phyloP scores from a whole-genome alignment of 495 filamentous ascomycete genomes.

The Hapsidospora chrysogenum region DNA sequence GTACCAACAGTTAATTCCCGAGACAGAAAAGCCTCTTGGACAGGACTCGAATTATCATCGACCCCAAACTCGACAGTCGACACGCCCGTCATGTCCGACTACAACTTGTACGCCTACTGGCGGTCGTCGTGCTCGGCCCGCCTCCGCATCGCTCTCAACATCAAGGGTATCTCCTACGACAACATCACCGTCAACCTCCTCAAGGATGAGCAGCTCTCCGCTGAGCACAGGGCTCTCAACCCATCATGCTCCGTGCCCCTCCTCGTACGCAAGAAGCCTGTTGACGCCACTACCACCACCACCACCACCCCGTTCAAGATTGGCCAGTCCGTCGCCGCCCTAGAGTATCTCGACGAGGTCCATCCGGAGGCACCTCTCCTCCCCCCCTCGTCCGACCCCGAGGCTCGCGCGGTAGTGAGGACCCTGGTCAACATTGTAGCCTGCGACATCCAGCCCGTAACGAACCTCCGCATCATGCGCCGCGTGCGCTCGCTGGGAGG shows the following conservation, averaged over 20 bases:
- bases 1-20: too few species aligned
- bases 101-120: constrained; percentile 34
- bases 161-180: constrained; percentile 26
- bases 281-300: too few species aligned
- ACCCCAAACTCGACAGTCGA: too few species aligned
- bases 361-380: constrained; percentile 19
- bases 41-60: too few species aligned
- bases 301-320: constrained; percentile 15
- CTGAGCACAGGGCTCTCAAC: constrained; percentile 10
- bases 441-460: constrained; percentile 7
- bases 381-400: constrained; percentile 13
- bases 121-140: constrained; percentile 38
- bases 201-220: constrained; percentile 21
- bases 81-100: constrained; percentile 8
- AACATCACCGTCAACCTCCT: constrained; percentile 28
- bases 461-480: constrained; percentile 2
- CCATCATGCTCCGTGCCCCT: constrained; percentile 24
- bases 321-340: constrained; percentile 32
- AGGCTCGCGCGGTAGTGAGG: constrained; percentile 41
- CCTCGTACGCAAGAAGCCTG: too few species aligned
- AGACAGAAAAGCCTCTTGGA: too few species aligned
- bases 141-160: constrained; percentile 31
- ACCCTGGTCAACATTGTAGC: constrained; percentile 18
- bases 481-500: neutral
- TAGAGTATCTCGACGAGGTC: constrained; percentile 37